Evolutionary conservation across 768 basidiomycete genomes (phyloP), one percentile per base, ranked within the genome.

Genomic region (Cystoderma amianthinum): DNA sequence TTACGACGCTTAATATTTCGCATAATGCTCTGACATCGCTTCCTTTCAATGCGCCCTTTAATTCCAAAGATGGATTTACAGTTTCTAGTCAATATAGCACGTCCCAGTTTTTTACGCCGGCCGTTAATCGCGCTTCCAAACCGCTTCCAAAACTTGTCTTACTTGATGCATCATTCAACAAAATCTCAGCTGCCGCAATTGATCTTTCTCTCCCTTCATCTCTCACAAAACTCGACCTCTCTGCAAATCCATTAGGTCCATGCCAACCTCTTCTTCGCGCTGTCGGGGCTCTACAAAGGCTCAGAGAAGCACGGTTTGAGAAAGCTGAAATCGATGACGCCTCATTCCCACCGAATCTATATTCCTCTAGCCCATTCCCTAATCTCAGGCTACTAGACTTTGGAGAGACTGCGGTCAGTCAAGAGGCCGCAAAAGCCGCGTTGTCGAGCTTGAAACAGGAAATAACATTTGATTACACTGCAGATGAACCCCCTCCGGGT

Each of bases 101-200:
- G 49, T n/a, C n/a, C n/a, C 70, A 72, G 45, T 82, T 88, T 61
- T 89, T 87, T 51, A 66, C 71, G 5, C 75, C 79, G 9, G 69
- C 68, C 19, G 67, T 89, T 45, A 65, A 67, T 3, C 78, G 85
- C 24, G 77, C 88, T 9, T 69, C 70, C 2, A 58, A 68, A 1
- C 82, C 85, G 1, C 59, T 89, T 6, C 87, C 87, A 17, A 70
- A 73, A 36, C 77, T 92, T 32, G 48, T 71, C n/a, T 65, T 60
- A 16, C 65, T 92, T 17, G 68, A 88, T 38, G 77, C 66, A 12
- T 83, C 85, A 1, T 63, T 79, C 57, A 91, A 92, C 62, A 70
- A 72, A 44, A 67, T 92, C 23, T 51, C 60, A 2, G 75, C 82
- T 5, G 56, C 58, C 11, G 56, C 66, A 2, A 76, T 91, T 47